phyloP scores from a whole-genome alignment of 2,329 filamentous ascomycete species.

The Xylariaceae sp. region DNA sequence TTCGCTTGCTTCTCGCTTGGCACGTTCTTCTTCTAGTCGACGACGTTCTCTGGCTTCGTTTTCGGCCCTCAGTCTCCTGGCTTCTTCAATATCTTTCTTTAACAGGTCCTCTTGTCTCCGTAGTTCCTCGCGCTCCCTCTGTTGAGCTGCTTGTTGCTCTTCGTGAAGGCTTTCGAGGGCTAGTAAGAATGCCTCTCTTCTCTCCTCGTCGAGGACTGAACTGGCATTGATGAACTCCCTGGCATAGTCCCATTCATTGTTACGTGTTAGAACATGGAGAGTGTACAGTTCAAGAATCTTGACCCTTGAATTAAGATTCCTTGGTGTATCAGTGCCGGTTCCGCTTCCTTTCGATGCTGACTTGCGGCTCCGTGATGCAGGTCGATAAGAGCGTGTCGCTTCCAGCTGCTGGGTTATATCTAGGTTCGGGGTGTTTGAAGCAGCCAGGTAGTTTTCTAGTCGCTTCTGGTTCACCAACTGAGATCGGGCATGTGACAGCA shows the following conservation, averaged over 20 bases:
- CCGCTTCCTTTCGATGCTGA: constrained; percentile 45
- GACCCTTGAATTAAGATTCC: constrained; percentile 77
- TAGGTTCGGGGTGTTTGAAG: constrained; percentile 67
- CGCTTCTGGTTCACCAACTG: constrained; percentile 82
- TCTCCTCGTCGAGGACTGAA: constrained; percentile 86
- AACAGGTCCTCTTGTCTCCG: constrained; percentile 54
- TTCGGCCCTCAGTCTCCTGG: constrained; percentile 51
- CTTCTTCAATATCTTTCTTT: constrained; percentile 54
- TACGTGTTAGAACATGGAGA: constrained; percentile 87
- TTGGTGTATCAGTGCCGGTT: constrained; percentile 73
- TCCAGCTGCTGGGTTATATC: constrained; percentile 65
- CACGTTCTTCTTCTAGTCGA: constrained; percentile 52
- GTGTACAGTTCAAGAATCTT: constrained; percentile 95
- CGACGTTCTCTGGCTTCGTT: constrained; percentile 54
- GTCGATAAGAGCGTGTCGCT: constrained; percentile 37
- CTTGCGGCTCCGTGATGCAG: constrained; percentile 26
- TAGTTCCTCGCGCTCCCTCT: constrained; percentile 57
- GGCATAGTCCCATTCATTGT: constrained; percentile 94
- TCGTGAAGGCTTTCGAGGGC: constrained; percentile 80
- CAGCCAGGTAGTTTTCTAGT: constrained; percentile 83
- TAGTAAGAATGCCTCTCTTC: constrained; percentile 81
- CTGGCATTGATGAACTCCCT: constrained; percentile 83
- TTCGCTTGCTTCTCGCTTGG: constrained; percentile 51
- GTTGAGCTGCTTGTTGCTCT: constrained; percentile 71
- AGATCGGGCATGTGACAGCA: constrained; percentile 82